These are phyloP conservation scores for Cystofilobasidium bisporidii DNA, from an alignment of 768 basidiomycete genomes.

Conservation along the genomic window DNA sequence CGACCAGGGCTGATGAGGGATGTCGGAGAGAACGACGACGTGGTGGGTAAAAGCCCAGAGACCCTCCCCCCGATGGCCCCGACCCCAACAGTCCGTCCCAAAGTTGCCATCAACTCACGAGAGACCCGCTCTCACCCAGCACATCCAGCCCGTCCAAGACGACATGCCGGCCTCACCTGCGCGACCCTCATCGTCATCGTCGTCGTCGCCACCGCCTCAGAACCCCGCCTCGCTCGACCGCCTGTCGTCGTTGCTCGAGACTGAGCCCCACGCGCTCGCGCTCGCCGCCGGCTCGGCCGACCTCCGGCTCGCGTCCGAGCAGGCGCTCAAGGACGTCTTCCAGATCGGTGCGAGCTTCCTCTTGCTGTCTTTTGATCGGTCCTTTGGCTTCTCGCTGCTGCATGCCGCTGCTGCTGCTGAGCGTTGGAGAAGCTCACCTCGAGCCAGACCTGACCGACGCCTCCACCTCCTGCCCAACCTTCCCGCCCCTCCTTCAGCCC, in stretches of 20 bases:
- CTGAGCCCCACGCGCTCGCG: conserved; percentile 32
- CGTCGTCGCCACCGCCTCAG: too few relatives aligned
- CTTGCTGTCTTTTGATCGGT: too few relatives aligned
- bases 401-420: conserved; percentile 47
- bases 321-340: conserved; percentile 39
- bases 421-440: conserved; percentile 2
- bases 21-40: too few relatives aligned
- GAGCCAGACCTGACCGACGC: background rate
- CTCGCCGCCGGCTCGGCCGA: conserved; percentile 33
- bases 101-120: too few relatives aligned
- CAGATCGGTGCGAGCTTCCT: conserved; percentile 37
- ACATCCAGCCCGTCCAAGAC: background rate
- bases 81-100: too few relatives aligned
- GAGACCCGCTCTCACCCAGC: background rate
- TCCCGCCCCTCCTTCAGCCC: conserved; percentile 44
- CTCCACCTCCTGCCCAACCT: background rate
- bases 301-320: conserved; percentile 34
- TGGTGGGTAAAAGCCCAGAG: too few relatives aligned
- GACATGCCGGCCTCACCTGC: conserved; percentile 1
- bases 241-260: conserved; percentile 32
- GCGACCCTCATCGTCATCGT: too few relatives aligned
- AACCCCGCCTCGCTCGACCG: conserved; percentile 8
- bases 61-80: too few relatives aligned
- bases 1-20: too few relatives aligned
- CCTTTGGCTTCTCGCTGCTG: background rate